phyloP scores from a whole-genome alignment of 2,329 filamentous ascomycete species.

The Fusarium papillatum region DNA sequence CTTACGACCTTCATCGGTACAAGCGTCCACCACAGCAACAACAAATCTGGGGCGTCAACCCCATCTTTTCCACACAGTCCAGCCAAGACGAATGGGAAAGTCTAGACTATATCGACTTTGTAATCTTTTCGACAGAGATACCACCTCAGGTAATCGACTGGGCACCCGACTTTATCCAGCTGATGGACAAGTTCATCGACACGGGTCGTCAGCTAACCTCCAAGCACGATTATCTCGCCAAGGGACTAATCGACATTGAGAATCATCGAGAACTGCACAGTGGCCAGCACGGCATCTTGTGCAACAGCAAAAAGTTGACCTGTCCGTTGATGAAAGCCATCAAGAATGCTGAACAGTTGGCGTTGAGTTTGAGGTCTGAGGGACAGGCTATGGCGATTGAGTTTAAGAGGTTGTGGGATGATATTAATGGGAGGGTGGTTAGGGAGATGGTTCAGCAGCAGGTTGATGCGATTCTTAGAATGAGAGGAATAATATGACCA shows the following conservation, averaged over 20 bases:
- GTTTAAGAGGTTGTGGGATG: neutral
- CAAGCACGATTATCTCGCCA: neutral
- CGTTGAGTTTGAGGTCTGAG: neutral
- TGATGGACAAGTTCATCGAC: too few relatives aligned
- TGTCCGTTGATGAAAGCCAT: neutral
- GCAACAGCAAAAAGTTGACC: neutral
- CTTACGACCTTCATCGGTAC: slow-evolving; percentile 34
- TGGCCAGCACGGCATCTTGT: neutral
- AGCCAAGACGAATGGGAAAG: neutral
- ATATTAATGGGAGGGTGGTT: neutral
- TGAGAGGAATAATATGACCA: neutral
- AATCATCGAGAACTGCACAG: neutral
- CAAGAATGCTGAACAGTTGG: neutral
- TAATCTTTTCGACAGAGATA: neutral
- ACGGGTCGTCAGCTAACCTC: neutral
- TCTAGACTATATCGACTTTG: neutral
- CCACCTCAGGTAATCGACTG: neutral
- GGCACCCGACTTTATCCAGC: too few relatives aligned
- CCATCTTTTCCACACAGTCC: neutral
- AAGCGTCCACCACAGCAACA: neutral
- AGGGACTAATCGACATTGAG: neutral
- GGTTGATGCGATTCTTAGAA: neutral
- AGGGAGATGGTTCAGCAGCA: neutral
- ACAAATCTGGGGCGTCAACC: neutral
- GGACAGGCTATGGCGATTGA: neutral